A percentile compares a stretch with the other conserved stretches of the same genome.
Evolutionary conservation across 2,329 filamentous ascomycete species (phyloP).

Genomic region (Colletotrichum sojae): DNA sequence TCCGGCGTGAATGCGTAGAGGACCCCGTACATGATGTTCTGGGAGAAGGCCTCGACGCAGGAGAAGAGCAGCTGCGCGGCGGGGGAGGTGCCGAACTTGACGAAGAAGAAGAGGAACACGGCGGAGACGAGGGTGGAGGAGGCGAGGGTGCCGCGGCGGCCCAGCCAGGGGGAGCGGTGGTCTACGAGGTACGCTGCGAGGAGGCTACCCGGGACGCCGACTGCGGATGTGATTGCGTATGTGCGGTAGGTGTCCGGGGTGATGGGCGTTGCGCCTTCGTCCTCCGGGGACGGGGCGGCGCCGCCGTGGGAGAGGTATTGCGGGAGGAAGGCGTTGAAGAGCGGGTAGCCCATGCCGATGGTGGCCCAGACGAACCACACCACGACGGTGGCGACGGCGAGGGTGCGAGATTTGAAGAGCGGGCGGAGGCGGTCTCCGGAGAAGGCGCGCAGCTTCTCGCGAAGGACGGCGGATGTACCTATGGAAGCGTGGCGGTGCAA

Average conservation of each 20-base stretch:
- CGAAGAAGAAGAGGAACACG: slow-evolving; percentile 78
- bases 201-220: slow-evolving; percentile 83
- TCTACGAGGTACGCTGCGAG: slow-evolving; percentile 82
- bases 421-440: slow-evolving; percentile 77
- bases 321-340: slow-evolving; percentile 93
- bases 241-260: slow-evolving; percentile 77
- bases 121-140: slow-evolving; percentile 77
- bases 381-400: slow-evolving; percentile 65
- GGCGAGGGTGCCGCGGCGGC: slow-evolving; percentile 81
- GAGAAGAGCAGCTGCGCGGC: slow-evolving; percentile 74
- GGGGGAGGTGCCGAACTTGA: slow-evolving; percentile 69
- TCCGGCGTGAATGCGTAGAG: slow-evolving; percentile 84
- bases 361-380: slow-evolving; percentile 87
- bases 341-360: slow-evolving; percentile 88
- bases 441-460: slow-evolving; percentile 74
- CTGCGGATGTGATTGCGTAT: slow-evolving; percentile 84
- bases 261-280: slow-evolving; percentile 49
- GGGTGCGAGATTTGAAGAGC: slow-evolving; percentile 70
- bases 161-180: slow-evolving; percentile 71
- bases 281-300: slow-evolving; percentile 50
- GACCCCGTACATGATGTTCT: slow-evolving; percentile 84
- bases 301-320: slow-evolving; percentile 80
- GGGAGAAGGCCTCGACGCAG: slow-evolving; percentile 78
- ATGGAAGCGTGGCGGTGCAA: slow-evolving; percentile 6
- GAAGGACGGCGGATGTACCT: slow-evolving; percentile 59